phyloP scores from a whole-genome alignment of 2,329 filamentous ascomycete genomes.

The Ascochyta lentis region DNA sequence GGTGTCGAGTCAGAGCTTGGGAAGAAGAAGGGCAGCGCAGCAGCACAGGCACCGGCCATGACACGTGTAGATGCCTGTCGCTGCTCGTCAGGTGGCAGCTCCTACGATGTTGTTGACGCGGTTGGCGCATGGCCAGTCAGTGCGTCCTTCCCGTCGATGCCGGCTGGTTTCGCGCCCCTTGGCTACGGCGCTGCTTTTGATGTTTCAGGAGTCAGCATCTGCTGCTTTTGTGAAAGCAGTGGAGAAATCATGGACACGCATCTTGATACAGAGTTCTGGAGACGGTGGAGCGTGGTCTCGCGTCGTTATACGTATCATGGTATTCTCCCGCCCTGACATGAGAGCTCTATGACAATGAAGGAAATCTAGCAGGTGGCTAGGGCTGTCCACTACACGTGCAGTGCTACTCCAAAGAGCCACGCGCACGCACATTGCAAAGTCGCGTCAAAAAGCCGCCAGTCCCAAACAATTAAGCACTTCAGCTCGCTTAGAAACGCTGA shows the following conservation, averaged over 20 bases:
- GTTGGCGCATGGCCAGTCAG: conserved; percentile 6
- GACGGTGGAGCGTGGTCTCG: neutral
- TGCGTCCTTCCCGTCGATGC: conserved; percentile 11
- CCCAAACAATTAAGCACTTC: conserved; percentile 11
- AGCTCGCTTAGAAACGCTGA: conserved; percentile 14
- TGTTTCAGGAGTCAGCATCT: conserved; percentile 10
- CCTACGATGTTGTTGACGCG: neutral
- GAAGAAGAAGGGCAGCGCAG: conserved; percentile 9
- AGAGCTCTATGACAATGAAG: neutral
- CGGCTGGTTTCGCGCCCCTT: conserved; percentile 13
- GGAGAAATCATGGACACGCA: neutral
- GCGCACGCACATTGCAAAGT: conserved; percentile 12
- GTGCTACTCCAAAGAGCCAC: conserved; percentile 11
- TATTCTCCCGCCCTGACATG: neutral
- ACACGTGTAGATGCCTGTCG: conserved; percentile 10
- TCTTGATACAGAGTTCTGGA: neutral
- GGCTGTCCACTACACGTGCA: conserved; percentile 3
- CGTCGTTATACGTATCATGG: neutral
- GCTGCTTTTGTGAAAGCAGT: neutral
- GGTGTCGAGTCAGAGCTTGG: conserved; percentile 6
- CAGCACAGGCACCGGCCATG: conserved; percentile 8
- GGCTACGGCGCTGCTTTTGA: conserved; percentile 16
- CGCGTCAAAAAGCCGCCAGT: conserved; percentile 9
- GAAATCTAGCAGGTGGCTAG: neutral
- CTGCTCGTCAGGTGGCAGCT: conserved; percentile 1